Base-by-base conservation (phyloP, 2,329 filamentous ascomycete species). In the Pyricularia sp. region DNA sequence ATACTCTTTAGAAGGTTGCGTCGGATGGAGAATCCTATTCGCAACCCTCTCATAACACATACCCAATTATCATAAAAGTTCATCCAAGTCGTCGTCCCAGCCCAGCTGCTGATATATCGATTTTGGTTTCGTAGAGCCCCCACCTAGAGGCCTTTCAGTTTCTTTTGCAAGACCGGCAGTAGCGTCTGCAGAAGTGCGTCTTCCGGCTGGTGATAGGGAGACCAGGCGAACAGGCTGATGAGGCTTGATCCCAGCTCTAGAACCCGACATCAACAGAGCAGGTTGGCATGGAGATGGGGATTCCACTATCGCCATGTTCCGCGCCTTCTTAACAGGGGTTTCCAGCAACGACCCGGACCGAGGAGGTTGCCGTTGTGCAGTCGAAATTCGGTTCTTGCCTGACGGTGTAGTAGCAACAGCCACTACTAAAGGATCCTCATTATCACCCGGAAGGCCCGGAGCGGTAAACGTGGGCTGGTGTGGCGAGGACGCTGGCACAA, bases 71-170 rank as follows among this genome's bases (percentile, higher is more conserved):
- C 70, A 74, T 71, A 71, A 70, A 68, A 75, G 68, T 26, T 76
- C 74, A 70, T 77, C 75, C 4, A 76, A 75, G 70, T 87, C 84
- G 70, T 86, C 81, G 73, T 87, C 84, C 86, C 86, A 88, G 64
- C 86, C 86, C 61, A 88, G 75, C 71, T 78, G 79, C 72, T 85
- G 80, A 72, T 85, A 88, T 67, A 88, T 84, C 12, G 83, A 84
- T 71, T 78, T 70, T 42, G 76, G 75, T 70, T 74, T 78, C 67
- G 72, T 72, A n/a, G 25, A 30, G 25, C 59, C 59, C 14, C 59
- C 59, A 30, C 3, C 28, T 20, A 4, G 2, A 20, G 59, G 23
- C 11, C 23, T 17, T 61, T 25, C 58, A 17, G 58, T 5, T 61
- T 61, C 58, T 26, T 61, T 61, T 12, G 5, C 58, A 28, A 61